These are phyloP conservation scores for Trichoderma lentiforme DNA, from an alignment of 2,329 filamentous ascomycete species.

Conservation along the genomic window DNA sequence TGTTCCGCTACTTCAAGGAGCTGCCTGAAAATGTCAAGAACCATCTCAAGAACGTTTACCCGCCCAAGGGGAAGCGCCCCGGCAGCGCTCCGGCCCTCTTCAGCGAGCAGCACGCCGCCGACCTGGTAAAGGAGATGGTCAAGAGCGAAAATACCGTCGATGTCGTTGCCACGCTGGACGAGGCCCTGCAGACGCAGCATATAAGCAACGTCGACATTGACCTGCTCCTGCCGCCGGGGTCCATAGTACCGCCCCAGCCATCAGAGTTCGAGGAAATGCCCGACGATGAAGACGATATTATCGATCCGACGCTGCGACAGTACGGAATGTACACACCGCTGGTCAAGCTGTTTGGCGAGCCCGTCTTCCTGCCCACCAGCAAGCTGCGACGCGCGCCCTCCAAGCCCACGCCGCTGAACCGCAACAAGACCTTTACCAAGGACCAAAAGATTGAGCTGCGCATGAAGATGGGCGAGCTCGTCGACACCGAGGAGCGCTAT, in stretches of 20 bases:
- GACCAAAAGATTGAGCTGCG: constrained; percentile 81
- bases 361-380: constrained; percentile 82
- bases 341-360: constrained; percentile 75
- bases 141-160: constrained; percentile 74
- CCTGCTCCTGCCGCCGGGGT: constrained; percentile 74
- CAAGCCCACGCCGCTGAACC: constrained; percentile 75
- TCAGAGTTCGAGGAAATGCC: constrained; percentile 58
- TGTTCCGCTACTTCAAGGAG: constrained; percentile 93
- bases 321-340: constrained; percentile 77
- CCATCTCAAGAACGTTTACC: constrained; percentile 60
- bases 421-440: constrained; percentile 71
- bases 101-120: constrained; percentile 87
- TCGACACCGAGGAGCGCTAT: constrained; percentile 93
- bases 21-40: constrained; percentile 73
- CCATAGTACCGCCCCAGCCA: constrained; percentile 63
- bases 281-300: constrained; percentile 62
- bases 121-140: constrained; percentile 80
- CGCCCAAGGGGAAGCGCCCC: constrained; percentile 53
- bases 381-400: constrained; percentile 82
- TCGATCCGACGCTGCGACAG: constrained; percentile 61
- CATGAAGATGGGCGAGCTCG: constrained; percentile 83
- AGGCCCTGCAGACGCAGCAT: constrained; percentile 75
- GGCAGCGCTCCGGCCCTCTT: constrained; percentile 70
- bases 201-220: constrained; percentile 85
- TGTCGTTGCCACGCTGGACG: constrained; percentile 68